phyloP scores from a whole-genome alignment of 2,329 filamentous ascomycete species.

The Cytospora schulzeri region DNA sequence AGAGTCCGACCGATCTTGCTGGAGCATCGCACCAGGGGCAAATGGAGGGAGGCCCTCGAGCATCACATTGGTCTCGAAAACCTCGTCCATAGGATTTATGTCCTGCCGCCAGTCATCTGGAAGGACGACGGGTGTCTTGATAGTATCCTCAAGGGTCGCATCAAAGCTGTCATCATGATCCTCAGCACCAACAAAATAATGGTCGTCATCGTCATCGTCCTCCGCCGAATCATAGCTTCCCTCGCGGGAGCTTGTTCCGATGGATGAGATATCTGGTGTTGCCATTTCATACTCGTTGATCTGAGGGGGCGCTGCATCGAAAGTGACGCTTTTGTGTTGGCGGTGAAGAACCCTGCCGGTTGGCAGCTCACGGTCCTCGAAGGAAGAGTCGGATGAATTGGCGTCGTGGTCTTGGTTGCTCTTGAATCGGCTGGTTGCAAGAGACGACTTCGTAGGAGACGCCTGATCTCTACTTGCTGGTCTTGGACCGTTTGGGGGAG shows the following conservation, averaged over 20 bases:
- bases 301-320: slow-evolving; percentile 89
- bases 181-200: slow-evolving; percentile 56
- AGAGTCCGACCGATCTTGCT: slow-evolving; percentile 69
- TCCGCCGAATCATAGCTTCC: slow-evolving; percentile 89
- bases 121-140: slow-evolving; percentile 96
- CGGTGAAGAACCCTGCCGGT: slow-evolving; percentile 72
- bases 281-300: slow-evolving; percentile 98
- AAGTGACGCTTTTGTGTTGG: slow-evolving; percentile 95
- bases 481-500: slow-evolving; percentile 48
- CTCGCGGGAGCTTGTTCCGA: slow-evolving; percentile 86
- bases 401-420: slow-evolving; percentile 71
- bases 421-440: slow-evolving; percentile 69
- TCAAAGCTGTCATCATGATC: slow-evolving; percentile 88
- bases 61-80: slow-evolving; percentile 72
- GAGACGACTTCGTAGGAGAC: slow-evolving; percentile 87
- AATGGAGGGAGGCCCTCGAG: slow-evolving; percentile 53
- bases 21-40: slow-evolving; percentile 52
- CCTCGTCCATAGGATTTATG: slow-evolving; percentile 54
- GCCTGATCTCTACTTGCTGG: slow-evolving; percentile 63
- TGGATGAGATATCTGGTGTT: slow-evolving; percentile 91
- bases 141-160: slow-evolving; percentile 89
- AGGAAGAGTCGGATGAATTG: slow-evolving; percentile 67
- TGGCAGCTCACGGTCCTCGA: slow-evolving; percentile 60
- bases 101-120: slow-evolving; percentile 93
- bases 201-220: slow-evolving; percentile 67